Base-by-base conservation (phyloP, 192 early-diverging fungal species). In the Entomortierella beljakovae region DNA sequence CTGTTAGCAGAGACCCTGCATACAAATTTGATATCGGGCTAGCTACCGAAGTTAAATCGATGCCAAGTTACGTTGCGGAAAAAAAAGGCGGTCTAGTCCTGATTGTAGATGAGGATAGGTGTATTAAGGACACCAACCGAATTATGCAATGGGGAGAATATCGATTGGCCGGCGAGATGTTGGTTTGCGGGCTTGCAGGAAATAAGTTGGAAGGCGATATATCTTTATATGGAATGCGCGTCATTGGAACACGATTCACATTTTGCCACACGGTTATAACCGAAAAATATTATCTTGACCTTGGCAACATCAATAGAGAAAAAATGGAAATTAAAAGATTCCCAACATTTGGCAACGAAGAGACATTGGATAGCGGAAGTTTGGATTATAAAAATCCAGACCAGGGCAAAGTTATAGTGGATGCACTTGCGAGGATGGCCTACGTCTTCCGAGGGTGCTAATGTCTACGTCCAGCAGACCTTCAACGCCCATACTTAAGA, bases 241-340 rank as follows among this genome's bases (percentile, higher is more conserved):
- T 55, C 18, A 55, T 55, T 15, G 53, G 53, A 55, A 28, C 53
- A 4, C 22, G 29, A 11, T 55, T 55, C 18, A 55, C 53, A 31
- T 55, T 55, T 31, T 55, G 31, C 26, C 53, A 55, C 25, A 31
- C 29, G 11, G 53, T 57, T 25, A 57, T 57, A 11, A 32, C 56
- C 15, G 33, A 57, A n/a, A 18, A 33, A 31, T 57, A 57, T 37
- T 57, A 57, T 31, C 26, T 56, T 25, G 32, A 31, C 32, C 54
- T 56, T 25, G 3, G 11, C 32, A 31, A 56, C 29, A 25, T 31
- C 22, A 31, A 56, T 25, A 31, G 54, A 56, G 43, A 46, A 46
- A 46, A 46, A 46, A 46, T 46, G 43, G 43, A 46, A 4, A 46
- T 46, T 11, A 46, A 46, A 46, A 46, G 43, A 46, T 46, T 46